phyloP scores from a whole-genome alignment of 257 asterid species.

The Mitragyna speciosa region DNA sequence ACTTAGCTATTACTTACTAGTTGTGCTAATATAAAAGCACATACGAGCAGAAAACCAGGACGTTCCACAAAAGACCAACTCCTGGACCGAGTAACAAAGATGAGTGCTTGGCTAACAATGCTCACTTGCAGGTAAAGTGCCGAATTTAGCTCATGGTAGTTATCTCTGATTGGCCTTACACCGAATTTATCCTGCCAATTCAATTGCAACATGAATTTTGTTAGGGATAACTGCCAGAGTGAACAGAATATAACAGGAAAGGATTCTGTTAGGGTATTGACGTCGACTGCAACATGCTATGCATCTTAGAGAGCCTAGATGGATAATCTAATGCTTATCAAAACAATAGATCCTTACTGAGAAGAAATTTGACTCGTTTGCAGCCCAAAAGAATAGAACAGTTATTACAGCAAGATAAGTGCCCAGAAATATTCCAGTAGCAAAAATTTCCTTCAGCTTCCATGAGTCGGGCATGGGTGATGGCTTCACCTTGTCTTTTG shows the following conservation, averaged over 20 bases:
- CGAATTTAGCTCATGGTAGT: slow-evolving; percentile 35
- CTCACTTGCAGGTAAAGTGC: slow-evolving; percentile 62
- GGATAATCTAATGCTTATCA: neutral
- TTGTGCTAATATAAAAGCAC: slow-evolving; percentile 46
- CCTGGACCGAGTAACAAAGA: slow-evolving; percentile 60
- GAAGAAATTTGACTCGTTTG: slow-evolving; percentile 43
- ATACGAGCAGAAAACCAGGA: slow-evolving; percentile 52
- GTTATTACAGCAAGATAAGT: slow-evolving; percentile 61
- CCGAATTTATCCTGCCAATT: slow-evolving; percentile 40
- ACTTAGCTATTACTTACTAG: slow-evolving; percentile 32
- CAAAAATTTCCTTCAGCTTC: slow-evolving; percentile 56
- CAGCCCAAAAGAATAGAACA: slow-evolving; percentile 55
- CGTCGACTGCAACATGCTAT: neutral
- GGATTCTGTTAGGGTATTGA: neutral
- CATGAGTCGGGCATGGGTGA: slow-evolving; percentile 64
- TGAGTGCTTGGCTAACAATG: slow-evolving; percentile 59
- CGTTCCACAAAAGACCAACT: slow-evolving; percentile 58
- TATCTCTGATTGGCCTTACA: slow-evolving; percentile 37
- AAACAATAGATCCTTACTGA: slow-evolving; percentile 31
- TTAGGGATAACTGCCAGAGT: neutral
- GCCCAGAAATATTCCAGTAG: slow-evolving; percentile 58
- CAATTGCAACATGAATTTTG: neutral
- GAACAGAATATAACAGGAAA: neutral
- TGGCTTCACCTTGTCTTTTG: slow-evolving; percentile 57
- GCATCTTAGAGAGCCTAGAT: neutral